Base-by-base conservation (phyloP, 2,329 filamentous ascomycete species). In the Amesomyces nigricolor region DNA sequence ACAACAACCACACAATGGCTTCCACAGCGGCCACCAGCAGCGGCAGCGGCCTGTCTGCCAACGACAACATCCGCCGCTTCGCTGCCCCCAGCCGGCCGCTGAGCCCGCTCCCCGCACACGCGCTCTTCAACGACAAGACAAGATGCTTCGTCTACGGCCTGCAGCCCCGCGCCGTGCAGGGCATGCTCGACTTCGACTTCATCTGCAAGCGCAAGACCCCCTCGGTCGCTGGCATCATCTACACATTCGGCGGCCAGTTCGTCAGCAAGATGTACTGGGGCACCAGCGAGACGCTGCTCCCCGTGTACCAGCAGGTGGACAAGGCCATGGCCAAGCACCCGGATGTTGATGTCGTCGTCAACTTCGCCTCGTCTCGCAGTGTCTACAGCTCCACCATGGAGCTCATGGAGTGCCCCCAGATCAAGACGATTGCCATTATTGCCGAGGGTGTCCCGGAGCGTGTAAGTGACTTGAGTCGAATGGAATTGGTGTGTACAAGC, bases 211-310 rank as follows among this genome's bases (percentile, higher is more conserved):
- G 94, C 70, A 83, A 86, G 72, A 95, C 89, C 58, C 94, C 94
- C 63, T 99, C 94, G 57, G 94, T 99, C 57, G 94, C 94, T 64
- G 94, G 91, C 72, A 97, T 99, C 78, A 97, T 99, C 82, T 99
- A 99, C 82, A 96, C 94, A 67, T 99, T 99, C 71, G 94, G 94
- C 73, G 94, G 94, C 66, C 94, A 99, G 78, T 99, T 99, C 85
- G 94, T 99, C 73, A 96, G 91, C 86, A 99, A 99, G 87, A 97
- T 99, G 94, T 99, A 99, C 88, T 99, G 94, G 94, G 94, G 94
- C 71, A 99, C 94, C 71, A 96, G 91, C 79, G 94, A 99, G 82
- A 99, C 94, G 61, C 86, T 99, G 64, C 85, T 99, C 67, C 94
- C 94, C 62, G 94, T 99, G 73, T 99, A 99, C 84, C 92, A 99